A percentile compares a stretch with the other conserved stretches of the same genome.
Evolutionary conservation across 1,284 basidiomycete species (phyloP).

Genomic region (Porogramme epimiltina): DNA sequence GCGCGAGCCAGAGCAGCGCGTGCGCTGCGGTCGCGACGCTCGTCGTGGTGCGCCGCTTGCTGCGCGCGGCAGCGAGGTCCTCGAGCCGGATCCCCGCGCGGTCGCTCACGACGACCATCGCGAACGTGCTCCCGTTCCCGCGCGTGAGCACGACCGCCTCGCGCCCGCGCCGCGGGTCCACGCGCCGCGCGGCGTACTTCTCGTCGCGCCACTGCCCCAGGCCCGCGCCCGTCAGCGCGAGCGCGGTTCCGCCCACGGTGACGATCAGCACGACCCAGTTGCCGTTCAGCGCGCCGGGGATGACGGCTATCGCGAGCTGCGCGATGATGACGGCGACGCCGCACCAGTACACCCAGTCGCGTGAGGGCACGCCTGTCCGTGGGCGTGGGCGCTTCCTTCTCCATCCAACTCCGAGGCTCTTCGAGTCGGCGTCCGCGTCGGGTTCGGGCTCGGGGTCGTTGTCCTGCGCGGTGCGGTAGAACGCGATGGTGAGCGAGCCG

Average conservation of each 20-base stretch:
- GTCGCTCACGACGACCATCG: conserved; percentile 34
- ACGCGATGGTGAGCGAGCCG: conserved; percentile 22
- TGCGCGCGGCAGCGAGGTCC: conserved; percentile 30
- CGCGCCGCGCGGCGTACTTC: conserved; percentile 30
- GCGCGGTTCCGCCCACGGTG: conserved; percentile 29
- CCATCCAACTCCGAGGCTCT: no score
- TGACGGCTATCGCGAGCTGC: conserved; percentile 31
- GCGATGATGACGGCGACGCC: conserved; percentile 27
- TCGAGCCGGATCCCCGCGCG: conserved; percentile 29
- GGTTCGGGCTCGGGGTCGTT: no score
- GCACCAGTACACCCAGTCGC: conserved; percentile 33
- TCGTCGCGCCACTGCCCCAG: conserved; percentile 35
- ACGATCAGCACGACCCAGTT: conserved; percentile 34
- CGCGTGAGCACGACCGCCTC: conserved; percentile 32
- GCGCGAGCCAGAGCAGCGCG: conserved; percentile 22
- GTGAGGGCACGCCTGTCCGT: conserved; percentile 22
- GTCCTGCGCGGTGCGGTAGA: conserved; percentile 21
- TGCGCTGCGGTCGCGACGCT: conserved; percentile 16
- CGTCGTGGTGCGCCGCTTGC: conserved; percentile 12
- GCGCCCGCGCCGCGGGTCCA: conserved; percentile 11
- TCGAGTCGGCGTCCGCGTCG: no score
- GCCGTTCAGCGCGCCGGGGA: conserved; percentile 27
- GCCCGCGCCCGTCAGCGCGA: conserved; percentile 25
- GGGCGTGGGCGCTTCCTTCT: no score
- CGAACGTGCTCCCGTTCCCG: conserved; percentile 33